Base-by-base conservation (phyloP, 805 yeast species). In the Candida xyloterini region DNA sequence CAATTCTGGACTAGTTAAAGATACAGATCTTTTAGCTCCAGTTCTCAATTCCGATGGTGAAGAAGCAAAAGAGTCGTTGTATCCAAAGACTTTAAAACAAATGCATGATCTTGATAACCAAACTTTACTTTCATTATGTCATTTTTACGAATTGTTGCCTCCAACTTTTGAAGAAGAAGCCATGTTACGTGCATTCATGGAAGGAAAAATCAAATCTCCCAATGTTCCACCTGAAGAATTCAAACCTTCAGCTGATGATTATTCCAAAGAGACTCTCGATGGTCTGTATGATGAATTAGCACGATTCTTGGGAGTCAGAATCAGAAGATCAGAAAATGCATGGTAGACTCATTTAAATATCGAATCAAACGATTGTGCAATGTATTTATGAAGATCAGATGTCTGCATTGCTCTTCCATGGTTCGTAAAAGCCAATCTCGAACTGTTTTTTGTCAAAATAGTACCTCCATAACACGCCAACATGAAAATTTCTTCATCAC, bases 341-440 rank as follows among this genome's bases (percentile, higher is more conserved):
- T 78, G 83, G 82, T 79, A 55, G 20, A 18, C 6, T 18, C 20
- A 65, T 10, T 15, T 10, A 20, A 24, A 15, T 16, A 33, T 25
- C 21, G 9, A n/a, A n/a, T 16, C 24, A 28, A 20, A 30, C 2
- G 89, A 81, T 7, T 66, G 68, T 1, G 84, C 82, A 18, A 93
- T 78, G 43, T 70, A 73, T 34, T 74, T 71, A 45, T 88, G 89
- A 22, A 91, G 65, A 57, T 90, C 86, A 3, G 88, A 77, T 0
- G 99, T 87, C 54, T 86, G 88, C 86, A 88, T 81, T 3, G 93
- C 74, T 35, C 98, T 66, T 1, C 86, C 85, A 43, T 78, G 71
- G 34, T 70, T 68, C 14, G 66, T 63, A 53, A 69, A 93, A 0
- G 97, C 96, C 42, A 71, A 61, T 13, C 62, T 53, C 1, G 88